Evolutionary conservation across 129 eudicot species (phyloP), one percentile per base, ranked within the genome.

Genomic region (Oenanthe sinensis): DNA sequence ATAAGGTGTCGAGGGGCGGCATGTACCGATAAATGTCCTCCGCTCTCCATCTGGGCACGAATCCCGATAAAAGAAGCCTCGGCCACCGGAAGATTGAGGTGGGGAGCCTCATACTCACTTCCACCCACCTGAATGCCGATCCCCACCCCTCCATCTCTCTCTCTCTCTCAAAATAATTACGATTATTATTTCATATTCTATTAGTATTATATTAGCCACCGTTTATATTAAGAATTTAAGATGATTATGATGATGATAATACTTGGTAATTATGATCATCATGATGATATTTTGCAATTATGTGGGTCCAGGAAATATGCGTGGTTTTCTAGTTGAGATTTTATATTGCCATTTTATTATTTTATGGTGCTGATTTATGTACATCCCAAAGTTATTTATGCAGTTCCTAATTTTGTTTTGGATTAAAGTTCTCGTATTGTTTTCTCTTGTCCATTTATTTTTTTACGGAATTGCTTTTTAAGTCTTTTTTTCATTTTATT

Each of bases 51-150:
- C 52, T 71, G 30, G 85, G 81, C 80, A 77, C 30, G 39, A 50
- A 52, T 47, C 67, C 77, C 77, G 86, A 82, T 49, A 83, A 50
- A 39, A 86, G 14, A 17, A 83, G 82, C 39, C 89, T 46, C 78
- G 85, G 87, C 84, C 85, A 84, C 82, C 90, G 82, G 84, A 76
- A 75, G 8, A 87, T 40, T 33, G 90, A 84, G 14, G 84, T 84
- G 55, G 87, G 87, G 8, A 81, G 71, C 2, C 82, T 79, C 47
- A 84, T 48, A 47, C 76, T 76, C 43, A 48, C 63, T 22, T 82
- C 82, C 19, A 79, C 22, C 87, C 86, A 84, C 74, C 83, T 82
- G 75, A 81, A 78, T 54, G 82, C 70, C 13, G 79, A 15, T 68
- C 79, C 33, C 79, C 78, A 49, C 55, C 62, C 36, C 17, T 65